Evolutionary conservation across 2,329 filamentous ascomycete species (phyloP).

Genomic region (Furcasterigmium sp.): DNA sequence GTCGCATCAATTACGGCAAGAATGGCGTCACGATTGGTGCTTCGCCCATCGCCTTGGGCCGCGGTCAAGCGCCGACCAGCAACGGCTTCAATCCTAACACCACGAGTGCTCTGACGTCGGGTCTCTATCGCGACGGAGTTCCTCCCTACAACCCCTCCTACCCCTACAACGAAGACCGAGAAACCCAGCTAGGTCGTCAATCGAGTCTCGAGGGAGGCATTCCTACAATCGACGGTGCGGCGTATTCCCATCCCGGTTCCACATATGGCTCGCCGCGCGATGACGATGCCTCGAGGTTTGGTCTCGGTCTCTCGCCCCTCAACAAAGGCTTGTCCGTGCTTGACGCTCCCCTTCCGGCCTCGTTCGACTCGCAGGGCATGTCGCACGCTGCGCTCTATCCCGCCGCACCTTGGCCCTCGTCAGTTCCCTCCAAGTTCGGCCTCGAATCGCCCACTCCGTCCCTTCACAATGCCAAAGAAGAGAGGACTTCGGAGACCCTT

Average conservation of each 20-base stretch:
- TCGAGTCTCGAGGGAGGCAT: slow-evolving; percentile 50
- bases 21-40: slow-evolving; percentile 61
- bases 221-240: slow-evolving; percentile 53
- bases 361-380: slow-evolving; percentile 93
- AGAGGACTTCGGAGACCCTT: slow-evolving; percentile 56
- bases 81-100: slow-evolving; percentile 54
- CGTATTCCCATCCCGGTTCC: slow-evolving; percentile 49
- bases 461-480: slow-evolving; percentile 56
- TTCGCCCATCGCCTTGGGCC: slow-evolving; percentile 55
- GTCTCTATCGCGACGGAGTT: slow-evolving; percentile 38
- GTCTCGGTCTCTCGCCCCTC: slow-evolving; percentile 74
- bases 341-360: slow-evolving; percentile 87
- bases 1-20: slow-evolving; percentile 78
- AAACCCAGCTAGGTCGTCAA: slow-evolving; percentile 40
- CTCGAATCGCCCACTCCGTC: slow-evolving; percentile 81
- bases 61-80: slow-evolving; percentile 56
- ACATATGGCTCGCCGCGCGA: slow-evolving; percentile 81
- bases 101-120: slow-evolving; percentile 59
- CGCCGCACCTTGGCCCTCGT: slow-evolving; percentile 79
- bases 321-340: slow-evolving; percentile 77
- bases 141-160: slow-evolving; percentile 32
- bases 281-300: slow-evolving; percentile 42
- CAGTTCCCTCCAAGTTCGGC: slow-evolving; percentile 86
- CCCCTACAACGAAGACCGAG: slow-evolving; percentile 32
- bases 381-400: slow-evolving; percentile 82